Conservation (phyloP, 768 basidiomycete species). For the Termitomyces sp. region DNA sequence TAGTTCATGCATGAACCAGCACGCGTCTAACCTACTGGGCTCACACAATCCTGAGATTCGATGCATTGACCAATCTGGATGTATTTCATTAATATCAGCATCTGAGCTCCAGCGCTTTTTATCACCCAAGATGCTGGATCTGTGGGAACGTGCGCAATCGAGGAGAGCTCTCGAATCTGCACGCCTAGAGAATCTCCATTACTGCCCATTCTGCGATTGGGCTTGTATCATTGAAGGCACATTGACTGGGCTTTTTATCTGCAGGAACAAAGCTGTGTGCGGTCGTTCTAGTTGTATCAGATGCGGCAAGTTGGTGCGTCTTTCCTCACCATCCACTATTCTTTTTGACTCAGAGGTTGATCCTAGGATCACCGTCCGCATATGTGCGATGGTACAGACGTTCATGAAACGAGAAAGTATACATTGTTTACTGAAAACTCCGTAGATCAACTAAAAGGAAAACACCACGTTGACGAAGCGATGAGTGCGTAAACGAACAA, state of each 20-base stretch:
- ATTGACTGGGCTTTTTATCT: conserved; percentile 55
- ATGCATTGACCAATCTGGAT: conserved; percentile 81
- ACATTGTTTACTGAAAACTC: neutral
- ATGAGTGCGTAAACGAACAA: conserved; percentile 60
- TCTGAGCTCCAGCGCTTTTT: conserved; percentile 69
- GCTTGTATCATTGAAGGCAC: conserved; percentile 67
- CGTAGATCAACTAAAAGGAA: conserved; percentile 32
- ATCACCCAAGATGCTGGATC: conserved; percentile 53
- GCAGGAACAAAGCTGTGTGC: conserved; percentile 61
- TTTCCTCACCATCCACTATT: neutral
- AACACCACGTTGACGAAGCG: conserved; percentile 84
- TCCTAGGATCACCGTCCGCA: conserved; percentile 74
- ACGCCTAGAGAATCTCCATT: conserved; percentile 75
- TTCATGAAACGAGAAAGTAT: neutral
- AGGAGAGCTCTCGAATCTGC: conserved; percentile 77
- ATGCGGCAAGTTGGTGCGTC: conserved; percentile 67
- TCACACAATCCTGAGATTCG: conserved; percentile 53
- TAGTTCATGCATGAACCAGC: conserved; percentile 58
- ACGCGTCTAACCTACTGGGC: conserved; percentile 64
- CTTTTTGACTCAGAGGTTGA: neutral
- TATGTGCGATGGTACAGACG: conserved; percentile 60
- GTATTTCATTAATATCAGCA: conserved; percentile 59
- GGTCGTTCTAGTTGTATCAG: conserved; percentile 69
- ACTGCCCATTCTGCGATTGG: conserved; percentile 90
- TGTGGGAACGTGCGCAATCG: conserved; percentile 73